phyloP scores from a whole-genome alignment of 352 stramenopile species.

The Pythium vanterpoolii region DNA sequence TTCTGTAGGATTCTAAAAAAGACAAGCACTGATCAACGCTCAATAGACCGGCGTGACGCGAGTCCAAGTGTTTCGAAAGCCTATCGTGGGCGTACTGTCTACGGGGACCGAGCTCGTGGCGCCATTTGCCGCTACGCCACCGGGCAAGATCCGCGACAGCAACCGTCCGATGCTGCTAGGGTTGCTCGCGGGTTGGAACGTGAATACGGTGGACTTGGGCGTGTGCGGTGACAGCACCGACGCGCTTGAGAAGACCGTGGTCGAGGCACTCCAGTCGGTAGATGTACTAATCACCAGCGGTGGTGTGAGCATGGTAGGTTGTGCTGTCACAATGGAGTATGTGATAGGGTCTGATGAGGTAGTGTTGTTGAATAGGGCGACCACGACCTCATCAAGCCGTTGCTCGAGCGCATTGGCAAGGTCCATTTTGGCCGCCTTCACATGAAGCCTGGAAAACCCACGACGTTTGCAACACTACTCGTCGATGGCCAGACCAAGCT shows the following conservation, averaged over 20 bases:
- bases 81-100: slow-evolving; percentile 91
- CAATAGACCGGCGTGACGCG: slow-evolving; percentile 61
- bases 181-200: slow-evolving; percentile 44
- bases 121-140: slow-evolving; percentile 34
- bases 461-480: slow-evolving; percentile 92
- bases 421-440: slow-evolving; percentile 95
- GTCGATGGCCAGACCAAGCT: slow-evolving; percentile 59
- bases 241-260: slow-evolving; percentile 42
- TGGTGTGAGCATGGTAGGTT: slow-evolving; percentile 89
- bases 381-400: slow-evolving; percentile 92
- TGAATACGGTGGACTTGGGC: slow-evolving; percentile 53
- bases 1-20: background rate
- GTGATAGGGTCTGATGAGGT: too few species aligned
- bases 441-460: slow-evolving; percentile 98
- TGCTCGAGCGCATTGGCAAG: slow-evolving; percentile 81
- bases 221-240: slow-evolving; percentile 76
- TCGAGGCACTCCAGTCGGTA: slow-evolving; percentile 42
- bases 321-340: background rate
- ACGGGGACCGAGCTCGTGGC: slow-evolving; percentile 94
- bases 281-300: slow-evolving; percentile 96
- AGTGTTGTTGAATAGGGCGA: too few species aligned
- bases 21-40: slow-evolving; percentile 1
- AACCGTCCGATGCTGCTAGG: slow-evolving; percentile 93
- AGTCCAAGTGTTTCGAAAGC: slow-evolving; percentile 66
- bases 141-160: slow-evolving; percentile 92